These are phyloP conservation scores for Chenopodium album DNA, from an alignment of 148 eudicot species.

Conservation along the genomic window DNA sequence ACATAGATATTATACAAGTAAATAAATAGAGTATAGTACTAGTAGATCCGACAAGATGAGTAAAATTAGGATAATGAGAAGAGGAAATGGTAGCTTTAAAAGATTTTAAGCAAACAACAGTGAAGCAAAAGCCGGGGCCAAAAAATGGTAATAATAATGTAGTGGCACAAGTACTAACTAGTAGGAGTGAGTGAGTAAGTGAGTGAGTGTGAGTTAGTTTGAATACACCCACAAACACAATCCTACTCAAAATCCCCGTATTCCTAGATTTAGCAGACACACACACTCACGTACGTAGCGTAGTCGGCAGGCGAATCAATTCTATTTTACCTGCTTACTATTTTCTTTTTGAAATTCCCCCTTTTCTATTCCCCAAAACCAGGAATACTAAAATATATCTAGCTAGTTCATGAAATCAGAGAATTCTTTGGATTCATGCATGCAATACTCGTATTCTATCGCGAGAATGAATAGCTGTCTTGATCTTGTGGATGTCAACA, in stretches of 20 bases:
- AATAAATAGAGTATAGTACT: conserved; percentile 5
- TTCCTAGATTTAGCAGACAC: conserved; percentile 14
- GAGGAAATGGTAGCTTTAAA: neutral
- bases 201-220: neutral
- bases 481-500: too few species aligned
- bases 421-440: neutral
- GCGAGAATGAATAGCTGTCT: too few species aligned
- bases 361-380: conserved; percentile 11
- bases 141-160: neutral
- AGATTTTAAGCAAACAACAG: neutral
- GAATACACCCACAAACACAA: neutral
- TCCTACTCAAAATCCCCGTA: neutral
- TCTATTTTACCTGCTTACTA: neutral
- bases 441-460: too few species aligned
- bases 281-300: conserved; percentile 24
- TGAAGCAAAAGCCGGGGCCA: neutral
- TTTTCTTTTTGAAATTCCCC: neutral
- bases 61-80: conserved; percentile 24
- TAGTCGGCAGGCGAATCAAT: conserved; percentile 26
- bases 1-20: neutral
- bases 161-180: too few species aligned
- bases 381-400: neutral
- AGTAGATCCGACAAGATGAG: conserved; percentile 30
- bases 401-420: neutral
- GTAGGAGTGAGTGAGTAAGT: neutral